These are phyloP conservation scores for Fusarium sororula DNA, from an alignment of 2,329 filamentous ascomycete genomes.

Conservation along the genomic window DNA sequence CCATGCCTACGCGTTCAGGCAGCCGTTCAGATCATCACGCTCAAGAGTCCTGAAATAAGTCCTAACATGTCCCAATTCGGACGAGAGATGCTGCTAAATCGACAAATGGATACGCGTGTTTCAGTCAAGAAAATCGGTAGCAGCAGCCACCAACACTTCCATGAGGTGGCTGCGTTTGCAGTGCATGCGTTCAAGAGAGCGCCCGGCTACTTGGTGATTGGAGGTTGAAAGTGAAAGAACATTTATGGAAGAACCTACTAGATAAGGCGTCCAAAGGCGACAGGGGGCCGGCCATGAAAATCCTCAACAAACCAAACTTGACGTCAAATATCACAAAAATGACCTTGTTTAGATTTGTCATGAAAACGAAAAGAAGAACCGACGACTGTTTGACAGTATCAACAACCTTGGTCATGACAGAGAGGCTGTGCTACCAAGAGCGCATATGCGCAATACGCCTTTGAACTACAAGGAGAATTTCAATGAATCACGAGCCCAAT, in stretches of 20 bases:
- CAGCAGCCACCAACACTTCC: not conserved
- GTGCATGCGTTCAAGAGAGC: not conserved
- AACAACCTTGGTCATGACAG: not conserved
- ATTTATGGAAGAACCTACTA: not conserved
- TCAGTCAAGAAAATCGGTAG: not conserved
- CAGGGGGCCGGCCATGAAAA: not conserved
- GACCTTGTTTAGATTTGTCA: not conserved
- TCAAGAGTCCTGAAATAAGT: not conserved
- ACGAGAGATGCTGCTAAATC: not conserved
- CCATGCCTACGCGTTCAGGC: not conserved
- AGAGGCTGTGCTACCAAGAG: not conserved
- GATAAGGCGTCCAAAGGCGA: not conserved
- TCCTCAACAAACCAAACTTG: not conserved
- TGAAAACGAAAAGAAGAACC: not conserved
- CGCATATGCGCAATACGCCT: not conserved
- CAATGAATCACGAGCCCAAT: not conserved
- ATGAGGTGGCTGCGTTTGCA: not conserved
- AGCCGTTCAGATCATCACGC: not conserved
- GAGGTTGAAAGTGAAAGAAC: conserved; percentile 1
- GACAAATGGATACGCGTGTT: not conserved
- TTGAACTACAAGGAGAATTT: not conserved
- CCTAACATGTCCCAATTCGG: not conserved
- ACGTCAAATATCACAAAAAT: not conserved
- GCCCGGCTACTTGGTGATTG: not conserved
- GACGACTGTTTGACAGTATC: not conserved